Conservation (phyloP, 2,329 filamentous ascomycete species). For the Hirsutella minnesotensis region DNA sequence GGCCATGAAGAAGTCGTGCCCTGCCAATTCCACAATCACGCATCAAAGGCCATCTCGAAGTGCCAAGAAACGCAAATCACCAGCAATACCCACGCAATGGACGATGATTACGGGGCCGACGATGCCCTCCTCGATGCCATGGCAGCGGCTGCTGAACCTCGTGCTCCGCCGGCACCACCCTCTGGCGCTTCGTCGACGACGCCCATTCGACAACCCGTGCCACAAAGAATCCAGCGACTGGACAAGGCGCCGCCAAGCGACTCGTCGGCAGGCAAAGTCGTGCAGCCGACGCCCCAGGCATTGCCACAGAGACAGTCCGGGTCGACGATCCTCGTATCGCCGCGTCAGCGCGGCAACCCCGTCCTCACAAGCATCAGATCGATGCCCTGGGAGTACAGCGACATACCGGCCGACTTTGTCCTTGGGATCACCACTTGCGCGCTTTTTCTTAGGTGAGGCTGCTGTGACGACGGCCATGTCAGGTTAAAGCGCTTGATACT, state of each 20-base stretch:
- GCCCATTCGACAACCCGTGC: conserved; percentile 25
- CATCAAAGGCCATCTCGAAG: no score
- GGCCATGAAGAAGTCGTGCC: no score
- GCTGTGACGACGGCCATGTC: neutral
- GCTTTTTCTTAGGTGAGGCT: conserved; percentile 59
- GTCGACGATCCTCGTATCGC: conserved; percentile 78
- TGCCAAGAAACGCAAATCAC: no score
- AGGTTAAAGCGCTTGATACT: neutral
- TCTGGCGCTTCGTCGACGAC: neutral
- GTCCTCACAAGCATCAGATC: conserved; percentile 73
- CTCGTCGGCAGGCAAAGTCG: conserved; percentile 41
- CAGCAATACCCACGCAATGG: conserved; percentile 15
- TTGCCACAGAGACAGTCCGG: conserved; percentile 53
- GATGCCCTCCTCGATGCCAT: conserved; percentile 44
- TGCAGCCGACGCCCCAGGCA: conserved; percentile 84
- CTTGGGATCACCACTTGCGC: conserved; percentile 80
- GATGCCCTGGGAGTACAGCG: conserved; percentile 90
- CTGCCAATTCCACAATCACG: no score
- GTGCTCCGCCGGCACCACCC: neutral
- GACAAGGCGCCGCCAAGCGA: conserved; percentile 35
- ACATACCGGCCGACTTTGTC: conserved; percentile 91
- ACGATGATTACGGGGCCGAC: conserved; percentile 47
- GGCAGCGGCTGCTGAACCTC: conserved; percentile 29
- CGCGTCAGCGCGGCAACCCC: conserved; percentile 89
- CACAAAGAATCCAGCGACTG: conserved; percentile 36